These are phyloP conservation scores for Boechera retrofracta DNA, from an alignment of 345 rosid species.

Conservation along the genomic window DNA sequence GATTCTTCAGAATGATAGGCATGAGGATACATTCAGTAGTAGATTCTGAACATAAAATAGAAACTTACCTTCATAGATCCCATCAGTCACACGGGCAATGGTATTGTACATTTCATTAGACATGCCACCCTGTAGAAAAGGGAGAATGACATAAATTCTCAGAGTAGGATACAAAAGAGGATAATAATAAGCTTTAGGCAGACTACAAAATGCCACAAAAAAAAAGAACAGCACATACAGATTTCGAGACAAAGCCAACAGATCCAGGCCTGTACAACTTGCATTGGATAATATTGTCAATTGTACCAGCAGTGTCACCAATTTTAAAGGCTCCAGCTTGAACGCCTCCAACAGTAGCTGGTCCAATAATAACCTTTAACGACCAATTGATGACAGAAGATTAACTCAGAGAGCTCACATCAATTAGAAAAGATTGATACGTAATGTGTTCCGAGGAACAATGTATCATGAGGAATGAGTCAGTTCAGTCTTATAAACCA, in stretches of 20 bases:
- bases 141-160: not conserved
- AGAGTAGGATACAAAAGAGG: not conserved
- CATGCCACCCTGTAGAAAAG: constrained; percentile 84
- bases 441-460: not conserved
- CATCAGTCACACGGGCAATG: constrained; percentile 94
- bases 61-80: constrained; percentile 83
- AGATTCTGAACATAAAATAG: not conserved
- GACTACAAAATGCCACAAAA: constrained; percentile 7
- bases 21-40: not conserved
- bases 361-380: constrained; percentile 93
- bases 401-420: not conserved
- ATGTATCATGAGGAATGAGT: constrained; percentile 1
- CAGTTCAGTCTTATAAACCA: constrained; percentile 29
- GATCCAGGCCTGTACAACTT: constrained; percentile 97
- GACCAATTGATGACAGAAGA: constrained; percentile 31
- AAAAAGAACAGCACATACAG: constrained; percentile 59
- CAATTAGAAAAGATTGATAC: not conserved
- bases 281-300: constrained; percentile 89
- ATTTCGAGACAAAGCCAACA: constrained; percentile 97
- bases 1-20: constrained; percentile 11
- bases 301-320: constrained; percentile 99
- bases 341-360: constrained; percentile 98
- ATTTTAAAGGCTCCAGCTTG: constrained; percentile 99
- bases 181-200: constrained; percentile 15
- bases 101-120: constrained; percentile 94